Evolutionary conservation across 768 basidiomycete species (phyloP), one percentile per base, ranked within the genome.

Genomic region (Tulasnella sp.): DNA sequence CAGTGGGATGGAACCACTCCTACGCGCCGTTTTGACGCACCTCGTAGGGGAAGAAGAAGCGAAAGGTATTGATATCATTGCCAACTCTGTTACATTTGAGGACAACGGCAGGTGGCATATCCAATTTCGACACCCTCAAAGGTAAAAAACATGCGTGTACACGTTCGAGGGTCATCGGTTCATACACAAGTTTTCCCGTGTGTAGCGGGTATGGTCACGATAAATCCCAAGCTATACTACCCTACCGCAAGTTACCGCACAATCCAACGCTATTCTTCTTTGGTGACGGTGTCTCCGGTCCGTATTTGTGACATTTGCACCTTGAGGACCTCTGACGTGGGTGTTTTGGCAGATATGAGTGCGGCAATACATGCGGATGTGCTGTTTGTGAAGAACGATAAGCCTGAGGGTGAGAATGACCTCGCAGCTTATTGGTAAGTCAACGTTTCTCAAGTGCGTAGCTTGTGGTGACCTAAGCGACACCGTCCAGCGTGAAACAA

Each of bases 251-350:
- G 39, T 75, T 93, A 40, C 63, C 72, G 5, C 67, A 79, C 45
- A 80, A 82, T 4, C 94, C 96, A 2, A 82, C 78, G 1, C 73
- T 94, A 8, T 94, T 99, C 71, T 99, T 96, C 79, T 93, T 96
- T 62, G 96, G 96, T 0, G 96, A 99, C 67, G 96, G 96, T 32
- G 96, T 96, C 49, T 92, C 89, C 56, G 91, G 90, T 87, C 53
- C 39, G 77, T 71, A 9, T 57, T 8, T 19, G n/a, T 42, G 12
- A n/a, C 17, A 29, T 31, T 12, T 3, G 12, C 29, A n/a, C 15
- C 21, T 29, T 17, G 19, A 9, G 27, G 9, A 17, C 29, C 6
- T n/a, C 17, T 42, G 29, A 58, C 2, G 17, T 35, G 9, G 50
- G 21, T 12, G 51, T 45, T 36, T 23, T 6, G 25, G 11, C 67